Percentiles rank a stretch among this genome's conserved stretches.
Conservation (phyloP, 441 rosid genomes). For the Melianthus villosus region DNA sequence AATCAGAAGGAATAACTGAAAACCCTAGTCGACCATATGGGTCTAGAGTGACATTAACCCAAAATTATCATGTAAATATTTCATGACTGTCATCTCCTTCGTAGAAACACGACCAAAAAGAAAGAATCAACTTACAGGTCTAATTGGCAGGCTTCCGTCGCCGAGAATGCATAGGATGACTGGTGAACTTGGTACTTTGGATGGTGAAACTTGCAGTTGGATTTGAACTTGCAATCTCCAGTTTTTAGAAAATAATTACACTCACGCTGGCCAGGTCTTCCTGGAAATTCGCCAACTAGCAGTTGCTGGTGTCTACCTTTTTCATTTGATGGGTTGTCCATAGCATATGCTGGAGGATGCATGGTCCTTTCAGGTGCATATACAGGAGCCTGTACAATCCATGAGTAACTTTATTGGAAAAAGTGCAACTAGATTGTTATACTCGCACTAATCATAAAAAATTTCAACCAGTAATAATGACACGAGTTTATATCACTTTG, state of each 20-base stretch:
- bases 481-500: too few species aligned
- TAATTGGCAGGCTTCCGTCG: conserved; percentile 79
- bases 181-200: conserved; percentile 43
- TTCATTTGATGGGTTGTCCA: conserved; percentile 26
- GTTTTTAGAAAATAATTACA: conserved; percentile 66
- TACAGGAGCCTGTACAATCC: conserved; percentile 35
- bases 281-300: conserved; percentile 61
- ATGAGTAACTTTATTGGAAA: conserved; percentile 8
- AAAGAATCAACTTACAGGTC: conserved; percentile 61
- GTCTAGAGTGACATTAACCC: too few species aligned
- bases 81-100: not conserved
- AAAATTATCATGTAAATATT: too few species aligned
- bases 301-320: conserved; percentile 25
- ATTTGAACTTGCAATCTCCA: conserved; percentile 80
- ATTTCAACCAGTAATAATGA: too few species aligned
- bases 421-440: not conserved
- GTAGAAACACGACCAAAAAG: not conserved
- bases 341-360: conserved; percentile 28
- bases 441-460: not conserved
- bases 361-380: conserved; percentile 37
- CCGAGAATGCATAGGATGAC: conserved; percentile 39
- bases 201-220: conserved; percentile 82
- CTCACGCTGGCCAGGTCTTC: conserved; percentile 79
- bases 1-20: too few species aligned
- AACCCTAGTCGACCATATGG: too few species aligned